These are phyloP conservation scores for Xylogone sp. DNA, from an alignment of 2,329 filamentous ascomycete species.

Conservation along the genomic window DNA sequence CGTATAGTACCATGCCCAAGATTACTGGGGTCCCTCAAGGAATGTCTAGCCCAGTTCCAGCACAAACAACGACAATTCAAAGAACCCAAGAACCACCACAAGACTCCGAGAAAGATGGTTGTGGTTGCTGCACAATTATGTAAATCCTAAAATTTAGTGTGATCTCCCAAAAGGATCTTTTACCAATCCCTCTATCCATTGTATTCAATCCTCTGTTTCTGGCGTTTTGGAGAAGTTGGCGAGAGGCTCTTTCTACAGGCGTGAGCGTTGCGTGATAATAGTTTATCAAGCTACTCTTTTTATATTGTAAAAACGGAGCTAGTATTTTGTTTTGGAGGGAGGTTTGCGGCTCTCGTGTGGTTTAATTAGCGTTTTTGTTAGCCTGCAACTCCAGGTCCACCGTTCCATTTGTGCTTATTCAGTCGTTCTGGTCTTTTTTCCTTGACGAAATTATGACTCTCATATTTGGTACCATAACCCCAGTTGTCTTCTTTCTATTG, in stretches of 20 bases:
- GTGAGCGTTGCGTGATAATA: neutral
- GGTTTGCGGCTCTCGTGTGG: neutral
- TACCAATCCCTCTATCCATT: slow-evolving; percentile 10
- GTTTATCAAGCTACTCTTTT: neutral
- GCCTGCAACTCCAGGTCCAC: neutral
- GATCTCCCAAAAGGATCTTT: neutral
- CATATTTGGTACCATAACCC: neutral
- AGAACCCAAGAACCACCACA: slow-evolving; percentile 50
- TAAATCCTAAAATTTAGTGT: slow-evolving; percentile 21
- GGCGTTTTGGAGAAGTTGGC: slow-evolving; percentile 3
- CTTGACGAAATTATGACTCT: neutral
- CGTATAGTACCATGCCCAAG: slow-evolving; percentile 61
- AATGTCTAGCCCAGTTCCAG: slow-evolving; percentile 16
- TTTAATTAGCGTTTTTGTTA: neutral
- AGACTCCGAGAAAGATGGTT: slow-evolving; percentile 40
- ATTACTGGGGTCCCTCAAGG: slow-evolving; percentile 42
- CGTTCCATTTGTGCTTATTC: neutral
- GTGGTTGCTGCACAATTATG: slow-evolving; percentile 50
- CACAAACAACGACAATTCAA: slow-evolving; percentile 37
- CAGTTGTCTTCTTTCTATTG: neutral
- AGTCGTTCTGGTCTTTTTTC: neutral
- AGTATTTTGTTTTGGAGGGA: neutral
- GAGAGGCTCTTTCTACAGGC: neutral
- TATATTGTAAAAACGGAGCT: neutral
- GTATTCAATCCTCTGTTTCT: slow-evolving; percentile 1